Conservation (phyloP, 345 rosid species). For the Syzygium aqueum region DNA sequence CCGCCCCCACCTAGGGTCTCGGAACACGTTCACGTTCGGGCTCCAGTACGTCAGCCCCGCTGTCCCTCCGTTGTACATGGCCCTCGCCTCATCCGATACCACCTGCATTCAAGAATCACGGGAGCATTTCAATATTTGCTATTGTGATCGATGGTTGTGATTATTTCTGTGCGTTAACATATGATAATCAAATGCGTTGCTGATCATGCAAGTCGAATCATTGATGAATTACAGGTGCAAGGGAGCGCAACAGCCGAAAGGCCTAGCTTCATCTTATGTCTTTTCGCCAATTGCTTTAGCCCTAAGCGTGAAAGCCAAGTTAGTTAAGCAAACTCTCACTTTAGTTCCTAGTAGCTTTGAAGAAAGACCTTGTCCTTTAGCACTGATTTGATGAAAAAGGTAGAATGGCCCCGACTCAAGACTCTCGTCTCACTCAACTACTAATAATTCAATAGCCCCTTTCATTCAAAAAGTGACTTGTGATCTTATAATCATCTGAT, state of each 20-base stretch:
- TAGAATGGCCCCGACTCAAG: background rate
- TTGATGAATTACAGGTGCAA: background rate
- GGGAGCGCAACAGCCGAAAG: background rate
- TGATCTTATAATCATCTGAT: background rate
- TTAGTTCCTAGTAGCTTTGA: background rate
- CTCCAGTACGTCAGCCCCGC: conserved; percentile 78
- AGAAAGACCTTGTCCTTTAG: background rate
- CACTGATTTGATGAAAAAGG: background rate
- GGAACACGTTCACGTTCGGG: conserved; percentile 68
- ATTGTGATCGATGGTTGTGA: background rate
- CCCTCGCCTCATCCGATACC: conserved; percentile 75
- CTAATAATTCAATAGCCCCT: background rate
- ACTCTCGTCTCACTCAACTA: background rate
- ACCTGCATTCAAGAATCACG: conserved; percentile 10
- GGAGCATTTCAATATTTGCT: background rate
- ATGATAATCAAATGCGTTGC: background rate
- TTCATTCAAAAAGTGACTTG: background rate
- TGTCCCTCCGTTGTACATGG: conserved; percentile 68
- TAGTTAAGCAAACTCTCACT: background rate
- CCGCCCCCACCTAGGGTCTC: conserved; percentile 91
- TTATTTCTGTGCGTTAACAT: background rate
- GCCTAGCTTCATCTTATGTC: background rate
- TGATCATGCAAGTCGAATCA: background rate
- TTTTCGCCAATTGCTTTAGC: background rate
- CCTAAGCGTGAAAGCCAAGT: background rate